Conservation (phyloP, 2,329 filamentous ascomycete genomes). For the Microdochium bolleyi region DNA sequence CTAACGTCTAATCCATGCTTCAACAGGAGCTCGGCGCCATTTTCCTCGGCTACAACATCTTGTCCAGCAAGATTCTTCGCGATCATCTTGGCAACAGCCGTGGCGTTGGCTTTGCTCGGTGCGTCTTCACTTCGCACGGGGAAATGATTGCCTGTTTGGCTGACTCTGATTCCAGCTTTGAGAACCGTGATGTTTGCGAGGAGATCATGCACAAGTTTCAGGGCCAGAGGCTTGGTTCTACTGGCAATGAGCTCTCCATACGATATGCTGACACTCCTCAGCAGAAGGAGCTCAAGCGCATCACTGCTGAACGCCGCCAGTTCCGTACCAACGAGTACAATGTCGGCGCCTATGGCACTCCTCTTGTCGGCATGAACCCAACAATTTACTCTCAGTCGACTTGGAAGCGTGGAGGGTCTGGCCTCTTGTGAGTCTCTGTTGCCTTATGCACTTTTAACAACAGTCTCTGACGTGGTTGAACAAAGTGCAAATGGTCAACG, state of each 20-base stretch:
- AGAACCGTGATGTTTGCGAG: conserved; percentile 81
- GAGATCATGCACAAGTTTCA: conserved; percentile 83
- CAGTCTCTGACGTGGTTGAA: conserved; percentile 5
- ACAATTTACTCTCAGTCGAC: conserved; percentile 32
- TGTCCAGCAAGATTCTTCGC: conserved; percentile 91
- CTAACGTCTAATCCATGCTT: conserved; percentile 8
- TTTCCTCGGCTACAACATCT: conserved; percentile 72
- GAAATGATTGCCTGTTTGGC: conserved; percentile 3
- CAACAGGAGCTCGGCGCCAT: conserved; percentile 65
- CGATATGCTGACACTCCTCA: conserved; percentile 95
- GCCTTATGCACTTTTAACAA: conserved; percentile 1
- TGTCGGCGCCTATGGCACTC: conserved; percentile 59
- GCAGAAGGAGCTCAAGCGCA: conserved; percentile 93
- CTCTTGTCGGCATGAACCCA: conserved; percentile 48
- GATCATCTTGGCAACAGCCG: conserved; percentile 89
- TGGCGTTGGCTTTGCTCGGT: conserved; percentile 96
- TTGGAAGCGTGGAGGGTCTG: conserved; percentile 24
- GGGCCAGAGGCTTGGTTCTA: conserved; percentile 66
- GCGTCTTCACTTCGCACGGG: conserved; percentile 19
- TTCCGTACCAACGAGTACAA: conserved; percentile 97
- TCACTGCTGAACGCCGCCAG: conserved; percentile 89
- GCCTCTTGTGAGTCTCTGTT: conserved; percentile 1
- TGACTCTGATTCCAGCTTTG: conserved; percentile 58
- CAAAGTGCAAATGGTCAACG: conserved; percentile 6
- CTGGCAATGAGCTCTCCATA: conserved; percentile 81